Percentiles rank a stretch among this genome's conserved stretches.
Evolutionary conservation across 257 asterid genomes (phyloP).

Genomic region (Solanum chilense): DNA sequence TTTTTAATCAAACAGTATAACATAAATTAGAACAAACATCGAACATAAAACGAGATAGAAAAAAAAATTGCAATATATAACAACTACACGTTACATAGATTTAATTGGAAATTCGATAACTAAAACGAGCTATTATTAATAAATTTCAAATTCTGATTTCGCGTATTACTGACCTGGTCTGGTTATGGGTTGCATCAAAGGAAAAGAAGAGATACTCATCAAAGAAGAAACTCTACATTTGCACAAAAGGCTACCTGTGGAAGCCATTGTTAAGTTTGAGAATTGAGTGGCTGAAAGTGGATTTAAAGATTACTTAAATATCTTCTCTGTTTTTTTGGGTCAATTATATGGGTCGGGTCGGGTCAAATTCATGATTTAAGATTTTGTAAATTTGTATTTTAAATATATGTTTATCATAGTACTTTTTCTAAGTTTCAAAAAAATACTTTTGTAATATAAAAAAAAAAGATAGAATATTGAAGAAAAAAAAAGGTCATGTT

Average conservation of each 20-base stretch:
- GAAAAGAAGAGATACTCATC: conserved; percentile 22
- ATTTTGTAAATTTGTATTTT: too few species aligned
- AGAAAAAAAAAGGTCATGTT: too few species aligned
- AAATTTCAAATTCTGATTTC: neutral
- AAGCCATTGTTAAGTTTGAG: conserved; percentile 23
- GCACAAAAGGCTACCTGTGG: conserved; percentile 16
- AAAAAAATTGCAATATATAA: neutral
- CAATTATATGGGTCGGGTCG: neutral
- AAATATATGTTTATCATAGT: neutral
- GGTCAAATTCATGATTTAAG: neutral
- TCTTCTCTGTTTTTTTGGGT: neutral
- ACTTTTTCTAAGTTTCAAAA: too few species aligned
- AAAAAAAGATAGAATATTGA: too few species aligned
- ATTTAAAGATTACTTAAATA: neutral
- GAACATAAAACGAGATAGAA: neutral
- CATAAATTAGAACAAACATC: neutral
- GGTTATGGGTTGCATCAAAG: conserved; percentile 8
- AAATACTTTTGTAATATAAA: too few species aligned
- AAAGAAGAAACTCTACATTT: conserved; percentile 19
- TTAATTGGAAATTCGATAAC: neutral
- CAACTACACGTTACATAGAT: neutral
- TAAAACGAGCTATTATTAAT: neutral
- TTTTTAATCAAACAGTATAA: too few species aligned
- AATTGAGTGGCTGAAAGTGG: neutral
- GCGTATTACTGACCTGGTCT: conserved; percentile 1